Conservation (phyloP, 208 protist genomes). For the Naegleria fowleri region DNA sequence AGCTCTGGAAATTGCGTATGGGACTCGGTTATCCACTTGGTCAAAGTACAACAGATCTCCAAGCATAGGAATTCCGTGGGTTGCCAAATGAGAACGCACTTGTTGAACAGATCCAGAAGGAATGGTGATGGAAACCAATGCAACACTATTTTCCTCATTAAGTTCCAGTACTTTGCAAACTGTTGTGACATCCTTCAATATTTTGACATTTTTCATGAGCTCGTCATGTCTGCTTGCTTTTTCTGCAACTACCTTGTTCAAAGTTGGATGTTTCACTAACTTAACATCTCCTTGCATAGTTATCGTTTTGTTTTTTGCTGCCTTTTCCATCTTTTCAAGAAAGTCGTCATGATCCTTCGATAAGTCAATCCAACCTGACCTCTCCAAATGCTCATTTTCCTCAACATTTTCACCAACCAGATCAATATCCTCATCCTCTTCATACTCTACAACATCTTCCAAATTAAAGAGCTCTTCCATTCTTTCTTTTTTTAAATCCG, state of each 20-base stretch:
- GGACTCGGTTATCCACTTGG: not conserved
- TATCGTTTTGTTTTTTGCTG: not conserved
- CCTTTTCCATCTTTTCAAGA: not conserved
- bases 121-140: not conserved
- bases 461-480: not conserved
- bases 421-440: not conserved
- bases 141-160: not conserved
- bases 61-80: not conserved
- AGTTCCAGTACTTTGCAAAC: not conserved
- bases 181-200: not conserved
- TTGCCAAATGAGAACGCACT: not conserved
- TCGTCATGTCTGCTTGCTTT: not conserved
- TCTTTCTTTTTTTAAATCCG: not conserved
- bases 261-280: not conserved
- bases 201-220: not conserved
- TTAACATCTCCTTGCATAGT: not conserved
- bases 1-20: not conserved
- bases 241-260: not conserved
- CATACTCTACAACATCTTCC: not conserved
- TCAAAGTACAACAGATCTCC: not conserved
- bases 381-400: not conserved
- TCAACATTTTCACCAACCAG: not conserved
- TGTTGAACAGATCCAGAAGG: not conserved
- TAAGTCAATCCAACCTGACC: not conserved
- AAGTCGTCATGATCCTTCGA: not conserved